These are phyloP conservation scores for Bruguiera hainesii DNA, from an alignment of 441 rosid species.

Conservation along the genomic window DNA sequence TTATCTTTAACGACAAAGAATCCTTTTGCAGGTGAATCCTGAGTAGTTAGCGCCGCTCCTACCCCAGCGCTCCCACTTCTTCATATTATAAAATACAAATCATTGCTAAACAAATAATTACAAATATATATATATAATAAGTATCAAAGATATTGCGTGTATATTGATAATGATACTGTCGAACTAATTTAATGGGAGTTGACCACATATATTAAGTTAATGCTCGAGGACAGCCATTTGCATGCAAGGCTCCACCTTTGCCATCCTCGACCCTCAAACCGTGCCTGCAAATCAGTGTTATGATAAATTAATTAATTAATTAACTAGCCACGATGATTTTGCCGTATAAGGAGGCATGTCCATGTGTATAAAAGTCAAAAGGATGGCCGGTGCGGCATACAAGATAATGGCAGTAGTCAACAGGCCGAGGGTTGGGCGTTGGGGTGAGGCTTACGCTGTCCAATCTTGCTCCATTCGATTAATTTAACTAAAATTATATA, in stretches of 20 bases:
- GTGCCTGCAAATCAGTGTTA: conserved; percentile 27
- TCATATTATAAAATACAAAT: too few relatives aligned
- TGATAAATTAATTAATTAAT: neutral
- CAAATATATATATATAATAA: too few relatives aligned
- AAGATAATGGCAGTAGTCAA: conserved; percentile 17
- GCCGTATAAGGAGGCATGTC: conserved; percentile 1
- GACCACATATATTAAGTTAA: conserved; percentile 13
- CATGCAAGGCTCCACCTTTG: conserved; percentile 6
- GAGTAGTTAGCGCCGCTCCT: too few relatives aligned
- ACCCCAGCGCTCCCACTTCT: too few relatives aligned
- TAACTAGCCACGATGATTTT: conserved; percentile 9
- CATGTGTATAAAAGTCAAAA: conserved; percentile 17
- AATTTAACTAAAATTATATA: too few relatives aligned
- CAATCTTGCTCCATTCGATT: too few relatives aligned
- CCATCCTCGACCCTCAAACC: conserved; percentile 34
- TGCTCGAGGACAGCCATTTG: neutral
- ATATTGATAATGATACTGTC: neutral
- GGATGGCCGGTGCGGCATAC: neutral
- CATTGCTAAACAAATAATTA: neutral
- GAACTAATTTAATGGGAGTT: conserved; percentile 4
- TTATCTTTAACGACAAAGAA: too few relatives aligned
- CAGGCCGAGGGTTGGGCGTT: conserved; percentile 27
- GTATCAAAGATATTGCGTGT: too few relatives aligned
- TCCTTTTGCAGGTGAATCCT: too few relatives aligned
- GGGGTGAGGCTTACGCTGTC: too few relatives aligned